Conservation (phyloP, 305 asterid species). For the Fraxinus latifolia region DNA sequence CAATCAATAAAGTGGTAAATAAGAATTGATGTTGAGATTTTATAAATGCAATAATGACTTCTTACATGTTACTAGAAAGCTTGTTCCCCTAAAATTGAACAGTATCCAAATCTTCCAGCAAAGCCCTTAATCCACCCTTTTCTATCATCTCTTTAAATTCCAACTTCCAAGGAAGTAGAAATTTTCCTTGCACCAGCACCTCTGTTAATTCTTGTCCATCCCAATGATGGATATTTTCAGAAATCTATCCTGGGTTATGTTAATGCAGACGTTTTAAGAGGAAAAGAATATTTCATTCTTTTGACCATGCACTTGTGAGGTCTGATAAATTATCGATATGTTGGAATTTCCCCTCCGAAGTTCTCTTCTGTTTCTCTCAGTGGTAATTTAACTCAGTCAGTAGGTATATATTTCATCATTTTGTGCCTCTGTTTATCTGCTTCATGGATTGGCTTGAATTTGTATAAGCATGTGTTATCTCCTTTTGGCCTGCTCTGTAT, state of each 20-base stretch:
- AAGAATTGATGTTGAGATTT: not conserved
- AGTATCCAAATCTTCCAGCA: not conserved
- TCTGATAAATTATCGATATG: not conserved
- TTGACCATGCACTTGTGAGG: not conserved
- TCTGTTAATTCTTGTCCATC: not conserved
- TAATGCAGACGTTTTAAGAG: not conserved
- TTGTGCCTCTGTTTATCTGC: not conserved
- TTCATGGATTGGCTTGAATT: not conserved
- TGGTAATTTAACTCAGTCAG: not conserved
- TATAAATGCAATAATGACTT: not conserved
- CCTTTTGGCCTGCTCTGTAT: not conserved
- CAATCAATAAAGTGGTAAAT: not conserved
- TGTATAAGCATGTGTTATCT: not conserved
- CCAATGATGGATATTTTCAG: not conserved
- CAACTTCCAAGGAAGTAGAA: not conserved
- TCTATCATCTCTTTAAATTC: not conserved
- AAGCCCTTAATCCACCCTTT: not conserved
- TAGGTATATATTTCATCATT: not conserved
- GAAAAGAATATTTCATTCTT: not conserved
- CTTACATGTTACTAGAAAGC: not conserved
- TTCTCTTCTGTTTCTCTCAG: not conserved
- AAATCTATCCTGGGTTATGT: not conserved
- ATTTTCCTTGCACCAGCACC: not conserved
- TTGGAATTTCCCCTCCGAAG: not conserved
- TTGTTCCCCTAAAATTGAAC: not conserved